A percentile compares a stretch with the other conserved stretches of the same genome.
These are phyloP conservation scores for Pythium phragmitis DNA, from an alignment of 352 stramenopile species.

Conservation along the genomic window DNA sequence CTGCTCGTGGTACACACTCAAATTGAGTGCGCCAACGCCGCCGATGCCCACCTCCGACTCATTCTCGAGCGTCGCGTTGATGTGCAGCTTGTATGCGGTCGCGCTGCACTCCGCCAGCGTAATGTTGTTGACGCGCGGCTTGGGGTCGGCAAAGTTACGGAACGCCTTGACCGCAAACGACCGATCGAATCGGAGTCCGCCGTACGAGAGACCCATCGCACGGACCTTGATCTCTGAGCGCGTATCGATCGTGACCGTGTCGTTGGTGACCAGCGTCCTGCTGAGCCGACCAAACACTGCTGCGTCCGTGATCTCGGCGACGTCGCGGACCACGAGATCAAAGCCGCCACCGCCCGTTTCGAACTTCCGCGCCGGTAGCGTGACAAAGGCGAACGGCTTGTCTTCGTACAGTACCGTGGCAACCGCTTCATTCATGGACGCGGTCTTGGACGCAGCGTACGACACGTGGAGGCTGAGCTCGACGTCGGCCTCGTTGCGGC, in stretches of 20 bases:
- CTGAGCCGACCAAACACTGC: slow-evolving; percentile 48
- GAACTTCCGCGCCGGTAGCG: slow-evolving; percentile 53
- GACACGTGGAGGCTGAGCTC: slow-evolving; percentile 56
- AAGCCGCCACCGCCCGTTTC: slow-evolving; percentile 45
- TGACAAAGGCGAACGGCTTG: slow-evolving; percentile 43
- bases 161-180: slow-evolving; percentile 46
- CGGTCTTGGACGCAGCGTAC: slow-evolving; percentile 41
- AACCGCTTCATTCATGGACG: slow-evolving; percentile 52
- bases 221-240: slow-evolving; percentile 42
- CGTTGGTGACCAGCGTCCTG: slow-evolving; percentile 34
- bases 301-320: slow-evolving; percentile 37
- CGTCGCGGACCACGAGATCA: slow-evolving; percentile 48
- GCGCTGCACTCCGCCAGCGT: slow-evolving; percentile 41
- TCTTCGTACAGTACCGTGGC: slow-evolving; percentile 44
- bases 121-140: slow-evolving; percentile 56
- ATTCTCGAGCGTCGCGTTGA: slow-evolving; percentile 64
- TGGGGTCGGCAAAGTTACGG: slow-evolving; percentile 52
- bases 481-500: slow-evolving; percentile 34
- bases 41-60: slow-evolving; percentile 43
- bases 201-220: slow-evolving; percentile 46
- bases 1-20: slow-evolving; percentile 66
- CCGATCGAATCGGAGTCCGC: slow-evolving; percentile 49
- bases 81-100: slow-evolving; percentile 46
- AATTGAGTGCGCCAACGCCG: slow-evolving; percentile 60
- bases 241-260: slow-evolving; percentile 39